These are phyloP conservation scores for Epichloe bromicola DNA, from an alignment of 2,329 filamentous ascomycete genomes.

Conservation along the genomic window DNA sequence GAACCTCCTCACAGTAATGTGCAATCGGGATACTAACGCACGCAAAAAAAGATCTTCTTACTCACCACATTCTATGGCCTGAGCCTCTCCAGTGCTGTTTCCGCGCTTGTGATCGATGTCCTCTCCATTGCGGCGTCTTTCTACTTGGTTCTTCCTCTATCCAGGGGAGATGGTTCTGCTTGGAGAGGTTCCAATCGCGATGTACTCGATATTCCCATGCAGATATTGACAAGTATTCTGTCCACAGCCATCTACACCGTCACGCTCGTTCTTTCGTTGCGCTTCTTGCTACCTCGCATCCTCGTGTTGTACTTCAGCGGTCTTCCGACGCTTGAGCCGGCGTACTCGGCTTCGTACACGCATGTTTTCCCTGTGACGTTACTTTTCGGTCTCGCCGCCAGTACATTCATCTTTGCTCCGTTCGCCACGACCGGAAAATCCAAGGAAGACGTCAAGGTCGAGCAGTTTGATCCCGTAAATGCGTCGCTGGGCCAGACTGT, in stretches of 20 bases:
- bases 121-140: conserved; percentile 61
- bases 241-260: conserved; percentile 63
- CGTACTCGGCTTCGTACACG: conserved; percentile 49
- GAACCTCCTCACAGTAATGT: not conserved
- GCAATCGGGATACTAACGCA: not conserved
- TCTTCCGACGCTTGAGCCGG: conserved; percentile 54
- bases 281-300: conserved; percentile 55
- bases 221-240: conserved; percentile 52
- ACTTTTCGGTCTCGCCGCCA: conserved; percentile 54
- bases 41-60: conserved; percentile 47
- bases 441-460: conserved; percentile 33
- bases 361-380: conserved; percentile 46
- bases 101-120: conserved; percentile 54
- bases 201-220: conserved; percentile 52
- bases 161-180: conserved; percentile 47
- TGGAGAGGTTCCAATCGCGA: conserved; percentile 44
- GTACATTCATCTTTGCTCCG: conserved; percentile 66
- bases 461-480: conserved; percentile 48
- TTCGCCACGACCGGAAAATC: conserved; percentile 41
- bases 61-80: conserved; percentile 67
- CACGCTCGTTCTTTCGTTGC: conserved; percentile 55
- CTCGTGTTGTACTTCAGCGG: conserved; percentile 66
- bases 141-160: conserved; percentile 55
- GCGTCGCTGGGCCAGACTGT: conserved; percentile 59
- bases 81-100: conserved; percentile 43